Evolutionary conservation across 495 filamentous ascomycete species (phyloP), one percentile per base, ranked within the genome.

Genomic region (Tuber umbilicatum): DNA sequence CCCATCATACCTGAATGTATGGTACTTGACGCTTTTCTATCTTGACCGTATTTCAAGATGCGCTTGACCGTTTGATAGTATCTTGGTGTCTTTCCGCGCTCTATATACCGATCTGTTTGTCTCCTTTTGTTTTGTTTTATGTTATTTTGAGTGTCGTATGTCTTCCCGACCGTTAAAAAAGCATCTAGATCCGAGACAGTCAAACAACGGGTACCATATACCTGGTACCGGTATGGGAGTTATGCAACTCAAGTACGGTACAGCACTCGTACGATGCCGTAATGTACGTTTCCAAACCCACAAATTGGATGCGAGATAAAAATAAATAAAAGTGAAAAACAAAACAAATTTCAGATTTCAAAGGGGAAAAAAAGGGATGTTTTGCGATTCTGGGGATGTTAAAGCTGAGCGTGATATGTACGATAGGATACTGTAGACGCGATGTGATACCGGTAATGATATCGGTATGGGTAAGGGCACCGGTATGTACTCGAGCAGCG

Each of bases 131-230:
- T 27, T 14, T 64, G 55, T 64, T 35, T 17, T 64, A 64, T 19
- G 55, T 19, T 35, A 17, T 14, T 1, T 14, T 27, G 27, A 64
- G 55, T 35, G 31, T 27, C 27, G 27, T 31, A 64, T 35, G 31
- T 35, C 27, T 64, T 17, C n/a, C n/a, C 16, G 14, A 19, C 27
- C 31, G 14, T 79, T 72, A 78, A 38, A 64, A 64, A 68, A 78
- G 40, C 75, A 78, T 79, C 12, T 67, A 47, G 74, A 70, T 74
- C 77, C 75, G 75, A 75, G 71, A 75, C 75, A 79, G 75, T 19
- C 72, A 72, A 76, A 71, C 75, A 70, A 78, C 45, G 75, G 76
- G 55, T 70, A 41, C 12, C n/a, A n/a, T n/a, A n/a, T n/a, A n/a
- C n/a, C n/a, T n/a, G n/a, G n/a, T n/a, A n/a, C n/a, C n/a, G 31